Base-by-base conservation (phyloP, 2,329 filamentous ascomycete genomes). In the Metarhizium guizhouense region DNA sequence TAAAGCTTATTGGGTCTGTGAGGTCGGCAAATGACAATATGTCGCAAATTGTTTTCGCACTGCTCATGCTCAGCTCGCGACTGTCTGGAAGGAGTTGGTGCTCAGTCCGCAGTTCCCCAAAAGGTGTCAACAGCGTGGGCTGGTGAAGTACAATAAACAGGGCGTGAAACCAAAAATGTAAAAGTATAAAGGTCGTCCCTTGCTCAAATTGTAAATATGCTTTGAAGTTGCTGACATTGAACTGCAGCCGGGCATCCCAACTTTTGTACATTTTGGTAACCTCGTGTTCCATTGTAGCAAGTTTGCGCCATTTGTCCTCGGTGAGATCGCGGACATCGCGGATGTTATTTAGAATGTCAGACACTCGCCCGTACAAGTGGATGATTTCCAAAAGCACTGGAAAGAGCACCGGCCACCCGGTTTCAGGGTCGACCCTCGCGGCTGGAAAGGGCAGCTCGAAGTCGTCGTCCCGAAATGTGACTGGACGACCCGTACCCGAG, bases 161-260 rank as follows among this genome's bases (percentile, higher is more conserved):
- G 0, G 89, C 88, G 60, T 95, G 90, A 63, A 93, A 93, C 90
- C 90, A 95, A 67, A 91, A 88, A 67, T 95, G 90, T 29, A 95
- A 74, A 10, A 95, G 74, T 51, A 95, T 88, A 59, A 95, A 95
- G 47, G 89, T 94, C 0, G 89, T 92, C 14, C 90, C 89, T 67
- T 95, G 88, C 10, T 88, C 87, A 49, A 83, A 79, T 64, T 87
- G 87, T 47, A 92, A 84, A 65, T 95, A 94, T 40, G 88, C 83
- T 68, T 91, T 88, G 67, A 95, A 95, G 70, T 95, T 95, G 63
- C 84, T 76, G 8, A 88, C 88, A 66, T 92, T 91, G 71, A 95
- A 95, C 66, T 91, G 87, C 8, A 95, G 76, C 50, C 82, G 83
- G 3, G 81, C 76, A 45, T 91, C 88, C 62, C 93, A 81, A 53